Conservation (phyloP, 768 basidiomycete species). For the Collybiopsis luxurians region DNA sequence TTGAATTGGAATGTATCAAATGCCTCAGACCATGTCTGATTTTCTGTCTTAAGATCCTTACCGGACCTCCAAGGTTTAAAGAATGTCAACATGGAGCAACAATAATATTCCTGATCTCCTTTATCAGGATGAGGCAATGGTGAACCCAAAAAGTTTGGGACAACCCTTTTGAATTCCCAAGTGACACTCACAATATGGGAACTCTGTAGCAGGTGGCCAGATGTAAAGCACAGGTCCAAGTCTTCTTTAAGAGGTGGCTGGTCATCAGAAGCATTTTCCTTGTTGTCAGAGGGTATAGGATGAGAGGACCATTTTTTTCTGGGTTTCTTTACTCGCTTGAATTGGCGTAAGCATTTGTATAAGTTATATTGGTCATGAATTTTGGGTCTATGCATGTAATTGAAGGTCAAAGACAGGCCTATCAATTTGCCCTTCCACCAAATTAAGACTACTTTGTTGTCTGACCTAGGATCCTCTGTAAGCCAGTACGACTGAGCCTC, state of each 20-base stretch:
- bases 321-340: not conserved
- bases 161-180: not conserved
- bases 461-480: not conserved
- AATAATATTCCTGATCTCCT: not conserved
- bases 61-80: conserved; percentile 2
- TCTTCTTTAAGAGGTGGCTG: too few relatives aligned
- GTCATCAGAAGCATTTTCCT: too few relatives aligned
- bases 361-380: conserved; percentile 2
- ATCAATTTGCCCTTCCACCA: not conserved
- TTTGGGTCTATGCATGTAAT: conserved; percentile 13
- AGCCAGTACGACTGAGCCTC: not conserved
- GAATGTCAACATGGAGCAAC: not conserved
- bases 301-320: too few relatives aligned
- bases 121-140: not conserved
- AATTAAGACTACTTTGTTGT: conserved; percentile 1
- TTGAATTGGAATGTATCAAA: too few relatives aligned
- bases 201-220: too few relatives aligned
- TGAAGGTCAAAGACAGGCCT: not conserved
- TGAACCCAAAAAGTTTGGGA: conserved; percentile 10
- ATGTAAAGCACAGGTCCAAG: too few relatives aligned
- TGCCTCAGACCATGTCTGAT: too few relatives aligned
- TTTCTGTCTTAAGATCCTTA: too few relatives aligned
- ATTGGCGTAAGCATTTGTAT: conserved; percentile 17
- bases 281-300: too few relatives aligned
- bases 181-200: too few relatives aligned